These are phyloP conservation scores for Paramecium pentaurelia DNA, from an alignment of 73 alveolate genomes.

Conservation along the genomic window DNA sequence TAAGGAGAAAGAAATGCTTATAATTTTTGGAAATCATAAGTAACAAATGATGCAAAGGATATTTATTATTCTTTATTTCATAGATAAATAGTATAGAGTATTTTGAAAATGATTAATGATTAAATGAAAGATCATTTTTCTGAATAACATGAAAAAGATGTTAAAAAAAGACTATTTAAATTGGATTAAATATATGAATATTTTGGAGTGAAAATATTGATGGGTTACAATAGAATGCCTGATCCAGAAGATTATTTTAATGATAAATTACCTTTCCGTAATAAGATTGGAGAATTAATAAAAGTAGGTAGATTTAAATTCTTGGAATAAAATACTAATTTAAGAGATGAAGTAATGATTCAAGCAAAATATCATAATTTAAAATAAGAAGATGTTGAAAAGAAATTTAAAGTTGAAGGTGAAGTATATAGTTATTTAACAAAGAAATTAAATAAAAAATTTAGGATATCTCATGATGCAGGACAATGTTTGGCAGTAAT, in stretches of 20 bases:
- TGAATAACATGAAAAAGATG: background rate
- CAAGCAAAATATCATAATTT: background rate
- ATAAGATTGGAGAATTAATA: background rate
- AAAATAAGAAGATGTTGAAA: background rate
- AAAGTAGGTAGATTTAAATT: conserved; percentile 13
- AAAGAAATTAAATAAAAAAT: background rate
- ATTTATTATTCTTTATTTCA: background rate
- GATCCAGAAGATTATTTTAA: conserved; percentile 23
- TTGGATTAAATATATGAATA: background rate
- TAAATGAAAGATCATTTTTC: background rate
- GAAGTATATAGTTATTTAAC: background rate
- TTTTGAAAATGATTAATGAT: background rate
- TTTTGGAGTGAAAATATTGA: background rate
- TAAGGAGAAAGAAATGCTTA: background rate
- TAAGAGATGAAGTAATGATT: background rate
- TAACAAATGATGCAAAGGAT: conserved; percentile 5
- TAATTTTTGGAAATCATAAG: conserved; percentile 17
- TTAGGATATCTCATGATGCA: background rate
- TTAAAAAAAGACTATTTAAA: background rate
- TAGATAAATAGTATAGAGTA: background rate
- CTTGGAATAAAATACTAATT: background rate
- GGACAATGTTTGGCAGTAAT: background rate
- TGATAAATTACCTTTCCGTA: conserved; percentile 23
- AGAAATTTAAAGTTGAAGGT: background rate
- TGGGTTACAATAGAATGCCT: conserved; percentile 46